Percentiles rank a stretch among this genome's conserved stretches.
Evolutionary conservation across 345 rosid genomes (phyloP).

Genomic region (Aegle marmelos): DNA sequence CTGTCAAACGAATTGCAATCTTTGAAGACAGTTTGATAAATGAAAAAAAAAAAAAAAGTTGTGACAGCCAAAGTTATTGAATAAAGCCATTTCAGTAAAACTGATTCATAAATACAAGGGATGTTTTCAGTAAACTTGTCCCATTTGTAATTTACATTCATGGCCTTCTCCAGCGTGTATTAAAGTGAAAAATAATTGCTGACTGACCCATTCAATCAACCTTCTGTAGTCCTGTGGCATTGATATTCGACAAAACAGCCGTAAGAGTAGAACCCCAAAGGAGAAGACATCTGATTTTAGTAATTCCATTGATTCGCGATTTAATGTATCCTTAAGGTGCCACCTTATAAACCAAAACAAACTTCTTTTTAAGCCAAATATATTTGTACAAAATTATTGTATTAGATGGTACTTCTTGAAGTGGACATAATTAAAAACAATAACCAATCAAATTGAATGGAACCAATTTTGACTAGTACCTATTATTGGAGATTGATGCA

Average conservation of each 20-base stretch:
- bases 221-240: conserved; percentile 29
- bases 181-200: background rate
- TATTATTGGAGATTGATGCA: conserved; percentile 8
- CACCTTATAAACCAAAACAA: conserved; percentile 18
- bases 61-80: background rate
- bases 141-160: too few species aligned
- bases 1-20: conserved; percentile 15
- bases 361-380: background rate
- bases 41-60: too few species aligned
- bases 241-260: conserved; percentile 35
- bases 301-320: conserved; percentile 14
- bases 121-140: background rate
- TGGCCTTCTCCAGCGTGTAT: background rate
- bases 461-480: conserved; percentile 18
- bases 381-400: background rate
- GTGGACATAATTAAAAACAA: background rate
- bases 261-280: conserved; percentile 40
- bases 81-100: background rate
- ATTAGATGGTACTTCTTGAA: background rate
- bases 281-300: conserved; percentile 30
- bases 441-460: background rate
- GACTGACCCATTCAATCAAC: conserved; percentile 40
- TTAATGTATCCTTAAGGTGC: conserved; percentile 5
- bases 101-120: background rate
- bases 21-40: background rate